Conservation (phyloP, 371 early-diverging fungal genomes). For the Mortierella sp. region DNA sequence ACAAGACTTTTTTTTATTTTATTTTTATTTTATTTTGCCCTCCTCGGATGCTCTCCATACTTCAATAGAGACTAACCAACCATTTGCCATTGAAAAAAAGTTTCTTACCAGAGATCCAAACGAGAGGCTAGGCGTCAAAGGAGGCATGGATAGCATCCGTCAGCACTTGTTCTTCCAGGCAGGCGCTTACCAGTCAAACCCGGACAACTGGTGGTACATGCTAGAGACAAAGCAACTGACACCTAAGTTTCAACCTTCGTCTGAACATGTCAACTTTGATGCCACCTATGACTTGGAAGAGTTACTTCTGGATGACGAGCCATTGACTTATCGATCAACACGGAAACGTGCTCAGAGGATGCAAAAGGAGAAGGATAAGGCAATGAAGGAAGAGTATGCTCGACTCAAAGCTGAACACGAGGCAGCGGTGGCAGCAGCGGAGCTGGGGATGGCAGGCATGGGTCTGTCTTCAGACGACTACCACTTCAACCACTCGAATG, state of each 20-base stretch:
- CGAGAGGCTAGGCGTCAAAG: conserved; percentile 34
- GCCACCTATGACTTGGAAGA: conserved; percentile 96
- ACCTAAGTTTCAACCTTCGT: conserved; percentile 56
- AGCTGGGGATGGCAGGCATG: conserved; percentile 34
- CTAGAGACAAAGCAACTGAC: conserved; percentile 50
- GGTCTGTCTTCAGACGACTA: conserved; percentile 16
- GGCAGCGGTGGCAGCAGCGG: conserved; percentile 36
- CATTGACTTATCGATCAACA: conserved; percentile 67
- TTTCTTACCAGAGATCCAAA: conserved; percentile 40
- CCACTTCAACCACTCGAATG: not conserved
- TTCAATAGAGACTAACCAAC: no score
- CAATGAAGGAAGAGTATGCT: conserved; percentile 40
- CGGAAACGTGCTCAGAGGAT: conserved; percentile 45
- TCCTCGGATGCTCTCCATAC: not conserved
- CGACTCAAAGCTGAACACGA: conserved; percentile 40
- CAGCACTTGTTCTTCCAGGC: conserved; percentile 40
- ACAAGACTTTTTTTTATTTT: not conserved
- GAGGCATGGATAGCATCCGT: conserved; percentile 45
- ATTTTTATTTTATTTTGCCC: not conserved
- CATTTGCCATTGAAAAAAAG: conserved; percentile 19
- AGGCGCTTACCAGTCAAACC: conserved; percentile 40
- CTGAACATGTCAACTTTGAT: conserved; percentile 89
- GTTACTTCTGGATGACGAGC: conserved; percentile 91
- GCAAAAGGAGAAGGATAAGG: conserved; percentile 46
- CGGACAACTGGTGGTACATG: conserved; percentile 52